These are phyloP conservation scores for Plenodomus biglobosus DNA, from an alignment of 2,329 filamentous ascomycete species.

Conservation along the genomic window DNA sequence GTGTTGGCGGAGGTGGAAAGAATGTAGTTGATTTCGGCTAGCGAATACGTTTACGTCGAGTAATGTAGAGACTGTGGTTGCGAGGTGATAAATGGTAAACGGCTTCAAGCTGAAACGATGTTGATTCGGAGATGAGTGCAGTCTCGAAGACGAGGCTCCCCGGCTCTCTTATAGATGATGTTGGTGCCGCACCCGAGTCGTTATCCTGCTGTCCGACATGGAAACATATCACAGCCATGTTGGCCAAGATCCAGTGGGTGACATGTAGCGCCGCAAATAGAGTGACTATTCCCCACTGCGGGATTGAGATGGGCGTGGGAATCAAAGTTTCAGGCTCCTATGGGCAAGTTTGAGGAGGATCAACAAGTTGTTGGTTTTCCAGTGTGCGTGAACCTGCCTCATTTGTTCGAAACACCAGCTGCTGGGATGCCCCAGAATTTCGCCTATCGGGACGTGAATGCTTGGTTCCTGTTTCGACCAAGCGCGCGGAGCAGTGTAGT, in stretches of 20 bases:
- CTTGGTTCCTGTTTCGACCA: conserved; percentile 4
- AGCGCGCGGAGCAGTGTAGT: conserved; percentile 5
- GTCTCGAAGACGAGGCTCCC: conserved; percentile 5
- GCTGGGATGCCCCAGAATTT: conserved; percentile 10
- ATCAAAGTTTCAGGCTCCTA: conserved; percentile 4
- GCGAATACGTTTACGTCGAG: conserved; percentile 27
- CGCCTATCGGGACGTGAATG: conserved; percentile 10
- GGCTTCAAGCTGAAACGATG: conserved; percentile 14
- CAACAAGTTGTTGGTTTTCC: conserved; percentile 6
- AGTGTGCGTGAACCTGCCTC: conserved; percentile 7
- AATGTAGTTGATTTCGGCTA: conserved; percentile 12
- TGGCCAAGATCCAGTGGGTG: conserved; percentile 1
- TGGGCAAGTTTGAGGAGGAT: conserved; percentile 12
- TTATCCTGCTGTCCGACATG: conserved; percentile 1
- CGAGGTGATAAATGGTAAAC: conserved; percentile 8
- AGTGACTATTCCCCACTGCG: not conserved
- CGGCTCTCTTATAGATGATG: conserved; percentile 13
- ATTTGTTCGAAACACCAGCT: conserved; percentile 22
- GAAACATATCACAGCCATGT: conserved; percentile 6
- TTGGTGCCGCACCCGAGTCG: not conserved
- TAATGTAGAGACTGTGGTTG: conserved; percentile 16
- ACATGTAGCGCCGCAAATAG: not conserved
- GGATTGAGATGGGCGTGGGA: conserved; percentile 9
- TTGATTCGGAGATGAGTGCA: conserved; percentile 22
- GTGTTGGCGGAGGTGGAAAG: conserved; percentile 16